phyloP scores from a whole-genome alignment of 2,329 filamentous ascomycete species.

The Tolypocladium nubicola region DNA sequence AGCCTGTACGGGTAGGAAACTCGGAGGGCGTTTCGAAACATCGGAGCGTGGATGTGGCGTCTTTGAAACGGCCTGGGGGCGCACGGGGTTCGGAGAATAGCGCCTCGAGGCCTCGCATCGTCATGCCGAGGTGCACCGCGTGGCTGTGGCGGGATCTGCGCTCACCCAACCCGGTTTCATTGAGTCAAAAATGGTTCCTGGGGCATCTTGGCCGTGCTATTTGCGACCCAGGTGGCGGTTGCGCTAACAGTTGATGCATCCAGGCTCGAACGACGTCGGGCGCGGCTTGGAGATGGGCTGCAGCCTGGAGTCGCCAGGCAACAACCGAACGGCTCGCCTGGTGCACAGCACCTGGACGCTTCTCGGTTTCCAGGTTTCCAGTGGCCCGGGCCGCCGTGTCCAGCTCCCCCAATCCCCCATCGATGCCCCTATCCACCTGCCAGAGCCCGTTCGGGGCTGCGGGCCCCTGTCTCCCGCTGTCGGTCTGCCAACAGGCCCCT shows the following conservation, averaged over 20 bases:
- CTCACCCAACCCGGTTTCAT: not conserved
- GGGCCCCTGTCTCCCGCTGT: not conserved
- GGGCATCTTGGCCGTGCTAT: not conserved
- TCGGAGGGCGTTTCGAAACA: not conserved
- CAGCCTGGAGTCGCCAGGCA: too few species aligned
- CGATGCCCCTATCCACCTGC: not conserved
- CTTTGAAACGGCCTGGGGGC: not conserved
- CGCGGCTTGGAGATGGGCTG: not conserved
- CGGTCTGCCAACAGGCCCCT: not conserved
- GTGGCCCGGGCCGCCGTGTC: not conserved
- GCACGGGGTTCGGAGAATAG: not conserved
- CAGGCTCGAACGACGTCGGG: not conserved
- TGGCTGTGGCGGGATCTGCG: not conserved
- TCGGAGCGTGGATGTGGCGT: not conserved
- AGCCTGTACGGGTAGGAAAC: too few species aligned
- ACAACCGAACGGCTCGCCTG: too few species aligned
- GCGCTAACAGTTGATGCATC: too few species aligned
- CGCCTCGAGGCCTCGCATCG: not conserved
- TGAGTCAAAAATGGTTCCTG: not conserved
- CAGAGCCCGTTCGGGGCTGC: not conserved
- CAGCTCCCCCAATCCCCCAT: not conserved
- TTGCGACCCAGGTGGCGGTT: not conserved
- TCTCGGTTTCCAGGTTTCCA: not conserved
- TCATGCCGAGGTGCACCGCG: not conserved
- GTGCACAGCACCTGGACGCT: too few species aligned